A percentile compares a stretch with the other conserved stretches of the same genome.
These are phyloP conservation scores for Penicillium sp. DNA, from an alignment of 2,329 filamentous ascomycete species.

Conservation along the genomic window DNA sequence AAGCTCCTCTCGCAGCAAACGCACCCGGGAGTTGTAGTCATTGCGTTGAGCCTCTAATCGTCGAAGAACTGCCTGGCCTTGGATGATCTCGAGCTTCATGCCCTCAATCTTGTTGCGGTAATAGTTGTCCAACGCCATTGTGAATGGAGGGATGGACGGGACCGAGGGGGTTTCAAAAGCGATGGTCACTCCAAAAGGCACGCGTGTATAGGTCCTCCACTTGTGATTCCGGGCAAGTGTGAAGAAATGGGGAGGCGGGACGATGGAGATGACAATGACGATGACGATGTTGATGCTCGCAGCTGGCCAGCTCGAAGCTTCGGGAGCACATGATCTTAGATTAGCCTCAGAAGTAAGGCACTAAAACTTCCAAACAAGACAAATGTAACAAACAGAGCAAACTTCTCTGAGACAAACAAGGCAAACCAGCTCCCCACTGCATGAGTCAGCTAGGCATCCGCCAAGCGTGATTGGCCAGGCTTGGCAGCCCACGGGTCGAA, in stretches of 20 bases:
- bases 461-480: conserved; percentile 21
- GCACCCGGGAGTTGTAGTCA: conserved; percentile 98
- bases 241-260: not conserved
- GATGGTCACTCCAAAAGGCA: not conserved
- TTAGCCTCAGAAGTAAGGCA: not conserved
- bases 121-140: conserved; percentile 98
- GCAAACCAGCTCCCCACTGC: conserved; percentile 17
- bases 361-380: conserved; percentile 6
- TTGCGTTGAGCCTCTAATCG: conserved; percentile 97
- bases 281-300: conserved; percentile 16
- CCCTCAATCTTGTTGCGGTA: conserved; percentile 99
- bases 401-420: too few relatives aligned
- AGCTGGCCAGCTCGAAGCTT: conserved; percentile 23
- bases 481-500: not conserved
- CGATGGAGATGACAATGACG: not conserved
- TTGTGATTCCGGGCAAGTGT: not conserved
- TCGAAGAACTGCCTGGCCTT: conserved; percentile 92
- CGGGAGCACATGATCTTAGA: conserved; percentile 16
- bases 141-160: conserved; percentile 35
- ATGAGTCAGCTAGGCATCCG: conserved; percentile 15
- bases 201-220: not conserved
- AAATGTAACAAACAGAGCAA: conserved; percentile 6
- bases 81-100: conserved; percentile 99
- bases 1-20: conserved; percentile 91
- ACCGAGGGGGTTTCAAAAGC: conserved; percentile 12